A percentile compares a stretch with the other conserved stretches of the same genome.
These are phyloP conservation scores for Yamadazyma siamensis DNA, from an alignment of 1,139 yeast species.

Conservation along the genomic window DNA sequence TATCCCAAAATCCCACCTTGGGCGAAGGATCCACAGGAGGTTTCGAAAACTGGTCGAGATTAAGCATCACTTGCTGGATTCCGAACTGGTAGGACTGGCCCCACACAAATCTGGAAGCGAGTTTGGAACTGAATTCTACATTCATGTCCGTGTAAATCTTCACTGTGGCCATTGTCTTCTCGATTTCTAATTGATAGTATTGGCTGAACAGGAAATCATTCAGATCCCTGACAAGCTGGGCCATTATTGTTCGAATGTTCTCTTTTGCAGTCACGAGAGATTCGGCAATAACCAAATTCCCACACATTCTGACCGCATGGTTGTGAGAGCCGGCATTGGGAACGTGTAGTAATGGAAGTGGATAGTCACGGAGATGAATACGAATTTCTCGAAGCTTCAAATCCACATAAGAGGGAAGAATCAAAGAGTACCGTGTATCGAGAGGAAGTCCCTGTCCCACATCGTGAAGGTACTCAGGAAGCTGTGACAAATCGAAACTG, in stretches of 20 bases:
- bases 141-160: slow-evolving; percentile 66
- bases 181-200: slow-evolving; percentile 59
- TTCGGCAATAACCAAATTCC: slow-evolving; percentile 50
- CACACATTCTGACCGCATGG: slow-evolving; percentile 31
- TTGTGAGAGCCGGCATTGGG: slow-evolving; percentile 19
- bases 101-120: slow-evolving; percentile 76
- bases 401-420: slow-evolving; percentile 59
- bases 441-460: slow-evolving; percentile 83
- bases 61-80: slow-evolving; percentile 74
- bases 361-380: slow-evolving; percentile 64
- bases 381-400: slow-evolving; percentile 50
- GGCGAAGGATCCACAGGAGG: slow-evolving; percentile 68
- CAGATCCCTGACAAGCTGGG: slow-evolving; percentile 43
- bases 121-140: slow-evolving; percentile 52
- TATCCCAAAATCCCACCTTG: slow-evolving; percentile 61
- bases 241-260: slow-evolving; percentile 56
- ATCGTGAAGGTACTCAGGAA: slow-evolving; percentile 60
- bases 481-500: slow-evolving; percentile 45
- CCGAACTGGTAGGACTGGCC: slow-evolving; percentile 85
- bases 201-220: slow-evolving; percentile 37
- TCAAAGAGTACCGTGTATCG: slow-evolving; percentile 63
- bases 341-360: slow-evolving; percentile 52
- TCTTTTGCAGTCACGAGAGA: slow-evolving; percentile 34
- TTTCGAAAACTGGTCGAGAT: slow-evolving; percentile 79
- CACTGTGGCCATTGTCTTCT: slow-evolving; percentile 74